Conservation (phyloP, 83 land plant genomes). For the Isoetes engelmannii region DNA sequence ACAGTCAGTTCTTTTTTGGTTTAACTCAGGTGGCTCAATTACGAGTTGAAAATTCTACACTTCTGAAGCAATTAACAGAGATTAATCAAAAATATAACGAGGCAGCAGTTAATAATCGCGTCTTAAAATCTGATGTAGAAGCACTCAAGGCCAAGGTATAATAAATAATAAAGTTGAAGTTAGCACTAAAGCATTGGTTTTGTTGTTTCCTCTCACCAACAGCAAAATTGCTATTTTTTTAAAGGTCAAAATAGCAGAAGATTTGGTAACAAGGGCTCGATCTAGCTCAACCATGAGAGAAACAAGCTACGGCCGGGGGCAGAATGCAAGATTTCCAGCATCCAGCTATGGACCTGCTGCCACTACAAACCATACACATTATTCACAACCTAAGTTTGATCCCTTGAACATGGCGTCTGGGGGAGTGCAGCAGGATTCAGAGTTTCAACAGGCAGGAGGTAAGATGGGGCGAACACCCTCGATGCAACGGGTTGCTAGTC, state of each 20-base stretch:
- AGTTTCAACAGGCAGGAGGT: not conserved
- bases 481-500: slow-evolving; percentile 90
- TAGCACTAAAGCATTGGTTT: not conserved
- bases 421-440: slow-evolving; percentile 5
- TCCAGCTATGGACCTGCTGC: not conserved
- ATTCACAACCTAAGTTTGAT: not conserved
- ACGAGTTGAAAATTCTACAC: slow-evolving; percentile 60
- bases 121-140: slow-evolving; percentile 85
- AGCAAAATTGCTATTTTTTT: not conserved
- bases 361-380: not conserved
- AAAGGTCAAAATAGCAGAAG: slow-evolving; percentile 83
- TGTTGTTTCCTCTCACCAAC: not conserved
- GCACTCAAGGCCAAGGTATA: slow-evolving; percentile 77
- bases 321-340: not conserved
- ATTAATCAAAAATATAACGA: slow-evolving; percentile 58
- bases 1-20: not conserved
- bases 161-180: no score
- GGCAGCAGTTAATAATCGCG: slow-evolving; percentile 63
- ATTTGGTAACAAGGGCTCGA: slow-evolving; percentile 41
- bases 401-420: not conserved
- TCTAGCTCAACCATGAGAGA: not conserved
- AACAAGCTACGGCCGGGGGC: not conserved
- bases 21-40: slow-evolving; percentile 57
- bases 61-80: slow-evolving; percentile 57
- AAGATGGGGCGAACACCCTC: slow-evolving; percentile 83